These are phyloP conservation scores for Lagenidium sp. DNA, from an alignment of 352 stramenopile species.

Conservation along the genomic window DNA sequence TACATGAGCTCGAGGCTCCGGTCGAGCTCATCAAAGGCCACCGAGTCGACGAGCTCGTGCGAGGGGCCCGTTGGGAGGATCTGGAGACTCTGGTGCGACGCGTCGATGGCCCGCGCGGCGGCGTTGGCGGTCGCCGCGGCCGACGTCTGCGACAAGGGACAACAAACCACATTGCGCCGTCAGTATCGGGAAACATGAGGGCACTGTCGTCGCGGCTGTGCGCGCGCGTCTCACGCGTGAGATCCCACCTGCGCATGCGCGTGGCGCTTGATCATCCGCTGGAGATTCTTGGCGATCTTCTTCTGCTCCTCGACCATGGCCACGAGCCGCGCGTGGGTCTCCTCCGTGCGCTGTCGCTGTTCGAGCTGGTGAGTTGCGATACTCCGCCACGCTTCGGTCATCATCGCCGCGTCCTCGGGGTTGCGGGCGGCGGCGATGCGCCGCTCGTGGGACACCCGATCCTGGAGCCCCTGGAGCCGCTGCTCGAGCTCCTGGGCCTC, in stretches of 20 bases:
- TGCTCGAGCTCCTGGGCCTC: conserved; percentile 4
- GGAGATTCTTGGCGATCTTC: conserved; percentile 10
- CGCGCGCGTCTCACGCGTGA: too few species aligned
- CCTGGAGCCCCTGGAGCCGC: not conserved
- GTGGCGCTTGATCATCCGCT: conserved; percentile 5
- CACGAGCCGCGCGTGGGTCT: conserved; percentile 35
- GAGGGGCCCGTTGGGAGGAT: too few species aligned
- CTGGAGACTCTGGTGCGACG: too few species aligned
- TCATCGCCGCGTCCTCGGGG: not conserved
- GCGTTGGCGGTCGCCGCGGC: too few species aligned
- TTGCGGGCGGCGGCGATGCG: not conserved
- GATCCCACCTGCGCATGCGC: conserved; percentile 2
- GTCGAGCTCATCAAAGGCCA: too few species aligned
- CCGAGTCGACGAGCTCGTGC: too few species aligned
- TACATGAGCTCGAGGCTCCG: too few species aligned
- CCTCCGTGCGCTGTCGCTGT: conserved; percentile 28
- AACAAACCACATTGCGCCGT: too few species aligned
- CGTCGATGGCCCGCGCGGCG: too few species aligned
- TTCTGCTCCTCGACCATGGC: conserved; percentile 27
- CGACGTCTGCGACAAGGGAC: too few species aligned
- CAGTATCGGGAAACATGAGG: too few species aligned
- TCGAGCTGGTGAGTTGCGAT: conserved; percentile 26
- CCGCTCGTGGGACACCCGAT: not conserved
- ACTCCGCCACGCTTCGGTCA: conserved; percentile 24
- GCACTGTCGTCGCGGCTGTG: too few species aligned